Percentiles rank a stretch among this genome's conserved stretches.
Conservation (phyloP, 2,329 filamentous ascomycete genomes). For the Fusarium goolgardi region DNA sequence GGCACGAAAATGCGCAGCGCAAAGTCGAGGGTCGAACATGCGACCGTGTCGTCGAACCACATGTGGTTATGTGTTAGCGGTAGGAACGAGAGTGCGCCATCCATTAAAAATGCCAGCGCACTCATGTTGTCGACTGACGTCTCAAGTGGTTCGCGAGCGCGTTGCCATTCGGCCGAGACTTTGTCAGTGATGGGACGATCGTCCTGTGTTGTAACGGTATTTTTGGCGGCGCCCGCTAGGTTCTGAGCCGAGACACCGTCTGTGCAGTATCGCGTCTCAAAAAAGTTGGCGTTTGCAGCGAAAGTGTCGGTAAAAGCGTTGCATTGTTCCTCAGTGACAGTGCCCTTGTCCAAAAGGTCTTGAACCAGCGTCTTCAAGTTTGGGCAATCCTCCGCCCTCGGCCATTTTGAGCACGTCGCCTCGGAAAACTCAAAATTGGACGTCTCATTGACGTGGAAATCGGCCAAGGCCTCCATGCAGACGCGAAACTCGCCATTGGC, state of each 20-base stretch:
- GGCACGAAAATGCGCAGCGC: conserved; percentile 58
- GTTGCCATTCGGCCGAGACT: conserved; percentile 58
- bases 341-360: conserved; percentile 41
- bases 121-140: conserved; percentile 51
- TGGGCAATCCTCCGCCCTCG: conserved; percentile 43
- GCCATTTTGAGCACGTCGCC: conserved; percentile 50
- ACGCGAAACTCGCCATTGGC: conserved; percentile 52
- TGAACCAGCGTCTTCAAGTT: conserved; percentile 16
- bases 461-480: conserved; percentile 58
- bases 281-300: conserved; percentile 45
- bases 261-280: conserved; percentile 52
- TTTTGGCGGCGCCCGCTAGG: conserved; percentile 55
- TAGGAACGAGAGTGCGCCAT: conserved; percentile 57
- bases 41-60: conserved; percentile 57
- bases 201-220: conserved; percentile 53
- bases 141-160: conserved; percentile 38
- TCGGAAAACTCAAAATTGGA: conserved; percentile 54
- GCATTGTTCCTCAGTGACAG: conserved; percentile 39
- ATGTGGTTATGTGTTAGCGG: conserved; percentile 57
- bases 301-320: conserved; percentile 48
- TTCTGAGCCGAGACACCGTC: conserved; percentile 59
- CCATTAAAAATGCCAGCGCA: conserved; percentile 58
- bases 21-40: conserved; percentile 63
- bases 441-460: conserved; percentile 59
- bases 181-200: conserved; percentile 50